Evolutionary conservation across 306 rosid genomes (phyloP), one percentile per base, ranked within the genome.

Genomic region (Argentina anserina): DNA sequence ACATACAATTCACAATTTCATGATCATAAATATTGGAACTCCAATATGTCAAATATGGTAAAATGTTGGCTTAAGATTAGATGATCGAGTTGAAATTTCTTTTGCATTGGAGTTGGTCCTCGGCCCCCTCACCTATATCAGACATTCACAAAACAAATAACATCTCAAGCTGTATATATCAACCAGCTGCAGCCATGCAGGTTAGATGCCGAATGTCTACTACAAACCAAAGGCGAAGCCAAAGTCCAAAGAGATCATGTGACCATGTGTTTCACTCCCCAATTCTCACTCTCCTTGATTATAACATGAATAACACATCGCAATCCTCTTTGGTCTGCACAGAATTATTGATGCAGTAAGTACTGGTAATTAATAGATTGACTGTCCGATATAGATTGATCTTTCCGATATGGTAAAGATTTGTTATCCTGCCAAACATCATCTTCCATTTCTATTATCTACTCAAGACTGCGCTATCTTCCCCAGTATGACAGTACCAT

Each of bases 151-250:
- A 5, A 49, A 49, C 10, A 49, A 49, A 49, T 49, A 49, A 18
- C 18, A 49, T 49, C 25, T 18, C 55, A 49, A 47, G 53, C 5
- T 9, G 55, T 6, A 18, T 49, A 14, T 47, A 18, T 18, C 9
- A 47, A 49, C 3, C 25, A n/a, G n/a, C n/a, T n/a, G n/a, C n/a
- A n/a, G n/a, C n/a, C n/a, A n/a, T n/a, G n/a, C 46, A 47, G 18
- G 65, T 21, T 39, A n/a, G 13, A 49, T 14, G 26, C 37, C 36
- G 37, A 15, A 9, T 39, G 37, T 55, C 10, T 4, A 10, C 28
- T 43, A 41, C 55, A 52, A 56, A 40, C 75, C 67, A 41, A 56
- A 71, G 39, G 39, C 39, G 20, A 26, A 25, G 52, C 28, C 53
- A 61, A 8, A 17, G 23, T 58, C 36, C 36, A 28, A 13, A 56